These are phyloP conservation scores for Phyllosticta paracitricarpa DNA, from an alignment of 2,329 filamentous ascomycete genomes.

Conservation along the genomic window DNA sequence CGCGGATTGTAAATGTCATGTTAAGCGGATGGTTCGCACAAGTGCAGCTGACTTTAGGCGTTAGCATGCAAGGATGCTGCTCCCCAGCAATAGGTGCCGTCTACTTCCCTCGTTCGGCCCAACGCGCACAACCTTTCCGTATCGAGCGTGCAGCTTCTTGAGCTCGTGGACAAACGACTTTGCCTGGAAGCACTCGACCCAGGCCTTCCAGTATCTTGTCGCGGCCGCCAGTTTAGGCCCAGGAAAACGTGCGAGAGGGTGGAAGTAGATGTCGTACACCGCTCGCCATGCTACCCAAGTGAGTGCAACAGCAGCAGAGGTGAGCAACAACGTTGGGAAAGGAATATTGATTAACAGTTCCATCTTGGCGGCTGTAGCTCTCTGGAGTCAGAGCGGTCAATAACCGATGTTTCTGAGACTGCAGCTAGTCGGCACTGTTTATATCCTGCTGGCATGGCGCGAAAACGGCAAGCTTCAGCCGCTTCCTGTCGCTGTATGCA, in stretches of 20 bases:
- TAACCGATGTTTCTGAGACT: too few species aligned
- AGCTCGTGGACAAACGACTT: slow-evolving; percentile 21
- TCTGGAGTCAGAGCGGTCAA: neutral
- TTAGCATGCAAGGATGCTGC: neutral
- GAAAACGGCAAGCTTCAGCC: too few species aligned
- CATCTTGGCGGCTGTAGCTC: neutral
- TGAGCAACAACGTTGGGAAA: neutral
- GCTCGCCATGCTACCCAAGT: neutral
- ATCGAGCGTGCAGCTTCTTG: slow-evolving; percentile 18
- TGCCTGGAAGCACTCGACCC: slow-evolving; percentile 19
- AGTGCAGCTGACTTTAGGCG: slow-evolving; percentile 27
- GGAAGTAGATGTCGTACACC: slow-evolving; percentile 5
- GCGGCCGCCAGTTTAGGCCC: slow-evolving; percentile 13
- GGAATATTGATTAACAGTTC: neutral
- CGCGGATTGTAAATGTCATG: slow-evolving; percentile 34
- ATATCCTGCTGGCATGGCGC: too few species aligned
- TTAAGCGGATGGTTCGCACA: slow-evolving; percentile 32
- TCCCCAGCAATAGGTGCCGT: too few species aligned
- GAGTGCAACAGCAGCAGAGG: neutral
- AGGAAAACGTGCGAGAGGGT: neutral
- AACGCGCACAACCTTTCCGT: slow-evolving; percentile 21
- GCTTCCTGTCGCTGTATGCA: too few species aligned
- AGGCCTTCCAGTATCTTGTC: slow-evolving; percentile 22
- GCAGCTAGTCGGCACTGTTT: too few species aligned
- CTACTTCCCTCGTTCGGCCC: slow-evolving; percentile 20